Evolutionary conservation across 768 basidiomycete species (phyloP).

Genomic region (Trametes punicea): DNA sequence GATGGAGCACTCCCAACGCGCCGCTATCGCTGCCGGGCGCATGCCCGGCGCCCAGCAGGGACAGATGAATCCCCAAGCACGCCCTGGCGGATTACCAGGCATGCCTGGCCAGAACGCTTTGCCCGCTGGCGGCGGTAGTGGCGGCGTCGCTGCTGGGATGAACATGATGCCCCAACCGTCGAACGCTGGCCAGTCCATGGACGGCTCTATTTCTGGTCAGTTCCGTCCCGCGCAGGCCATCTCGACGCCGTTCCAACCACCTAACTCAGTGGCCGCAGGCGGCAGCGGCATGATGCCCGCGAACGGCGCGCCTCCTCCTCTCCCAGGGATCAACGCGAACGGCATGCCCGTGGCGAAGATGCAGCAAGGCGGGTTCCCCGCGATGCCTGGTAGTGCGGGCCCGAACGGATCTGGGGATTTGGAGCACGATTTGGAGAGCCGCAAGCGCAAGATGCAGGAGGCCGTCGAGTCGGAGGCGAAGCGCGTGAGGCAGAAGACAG

Average conservation of each 20-base stretch:
- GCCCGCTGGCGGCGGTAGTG: too few relatives aligned
- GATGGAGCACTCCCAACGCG: conserved; percentile 55
- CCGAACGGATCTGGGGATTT: conserved; percentile 26
- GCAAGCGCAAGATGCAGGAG: conserved; percentile 69
- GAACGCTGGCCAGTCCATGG: conserved; percentile 8
- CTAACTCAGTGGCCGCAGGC: conserved; percentile 14
- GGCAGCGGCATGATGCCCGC: conserved; percentile 5
- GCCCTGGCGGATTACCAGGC: conserved; percentile 19
- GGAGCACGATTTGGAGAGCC: conserved; percentile 60
- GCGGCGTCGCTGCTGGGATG: conserved; percentile 1
- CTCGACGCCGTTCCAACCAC: neutral
- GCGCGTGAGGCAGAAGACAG: conserved; percentile 68
- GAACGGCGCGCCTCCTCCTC: neutral
- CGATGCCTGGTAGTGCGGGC: neutral
- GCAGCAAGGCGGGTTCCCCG: conserved; percentile 3
- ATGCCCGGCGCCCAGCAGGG: conserved; percentile 24
- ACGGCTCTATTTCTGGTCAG: conserved; percentile 15
- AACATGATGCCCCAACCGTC: conserved; percentile 15
- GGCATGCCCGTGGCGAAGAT: conserved; percentile 8
- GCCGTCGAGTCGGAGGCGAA: conserved; percentile 63
- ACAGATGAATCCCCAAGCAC: conserved; percentile 10
- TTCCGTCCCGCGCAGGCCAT: conserved; percentile 8
- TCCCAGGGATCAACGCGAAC: conserved; percentile 8
- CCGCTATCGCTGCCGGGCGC: conserved; percentile 37
- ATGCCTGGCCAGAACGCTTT: conserved; percentile 12